Conservation (phyloP, 2,329 filamentous ascomycete genomes). For the Cladophialophora exuberans region DNA sequence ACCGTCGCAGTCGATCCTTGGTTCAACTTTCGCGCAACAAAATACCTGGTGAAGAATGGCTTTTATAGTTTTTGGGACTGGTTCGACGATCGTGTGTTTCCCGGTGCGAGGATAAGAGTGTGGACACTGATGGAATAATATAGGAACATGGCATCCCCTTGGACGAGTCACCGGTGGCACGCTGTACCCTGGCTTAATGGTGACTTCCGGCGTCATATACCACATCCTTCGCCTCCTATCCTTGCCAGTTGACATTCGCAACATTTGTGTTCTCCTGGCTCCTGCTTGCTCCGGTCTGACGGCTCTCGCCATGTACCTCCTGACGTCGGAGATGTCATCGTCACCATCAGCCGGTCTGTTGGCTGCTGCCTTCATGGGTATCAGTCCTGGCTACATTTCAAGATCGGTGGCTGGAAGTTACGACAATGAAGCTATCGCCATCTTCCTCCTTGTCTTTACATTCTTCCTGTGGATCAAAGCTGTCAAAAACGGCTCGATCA, state of each 20-base stretch:
- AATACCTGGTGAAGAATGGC: conserved; percentile 94
- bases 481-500: conserved; percentile 91
- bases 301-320: conserved; percentile 87
- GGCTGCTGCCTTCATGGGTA: conserved; percentile 95
- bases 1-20: conserved; percentile 83
- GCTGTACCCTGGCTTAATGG: conserved; percentile 98
- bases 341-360: conserved; percentile 93
- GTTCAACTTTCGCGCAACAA: conserved; percentile 99
- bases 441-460: conserved; percentile 97
- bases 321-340: conserved; percentile 97
- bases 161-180: conserved; percentile 98
- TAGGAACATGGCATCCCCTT: conserved; percentile 95
- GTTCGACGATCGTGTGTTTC: conserved; percentile 83
- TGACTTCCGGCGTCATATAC: conserved; percentile 96
- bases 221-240: conserved; percentile 86
- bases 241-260: conserved; percentile 95
- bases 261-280: conserved; percentile 95
- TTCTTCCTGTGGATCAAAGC: conserved; percentile 99
- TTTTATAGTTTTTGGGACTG: conserved; percentile 99
- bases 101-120: neutral
- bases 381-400: conserved; percentile 95
- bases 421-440: conserved; percentile 99
- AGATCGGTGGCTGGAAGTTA: conserved; percentile 97
- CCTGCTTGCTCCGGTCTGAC: conserved; percentile 94
- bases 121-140: conserved; percentile 25